Conservation (phyloP, 371 early-diverging fungal genomes). For the Synchytrium microbalum region DNA sequence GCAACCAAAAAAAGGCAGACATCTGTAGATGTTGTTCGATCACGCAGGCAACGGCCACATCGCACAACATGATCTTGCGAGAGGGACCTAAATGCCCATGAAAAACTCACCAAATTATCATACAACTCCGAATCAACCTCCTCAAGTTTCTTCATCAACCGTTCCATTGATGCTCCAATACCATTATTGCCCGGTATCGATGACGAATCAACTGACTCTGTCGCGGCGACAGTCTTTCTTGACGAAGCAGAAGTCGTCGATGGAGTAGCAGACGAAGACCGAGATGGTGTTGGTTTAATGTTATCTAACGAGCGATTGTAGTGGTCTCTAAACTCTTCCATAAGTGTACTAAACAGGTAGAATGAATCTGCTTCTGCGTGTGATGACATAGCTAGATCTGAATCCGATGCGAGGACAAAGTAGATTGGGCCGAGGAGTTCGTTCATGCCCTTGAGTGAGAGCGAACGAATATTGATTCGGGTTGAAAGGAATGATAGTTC, state of each 20-base stretch:
- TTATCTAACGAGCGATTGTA: slow-evolving; percentile 61
- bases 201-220: slow-evolving; percentile 11
- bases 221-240: slow-evolving; percentile 2
- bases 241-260: neutral
- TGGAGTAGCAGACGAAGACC: slow-evolving; percentile 2
- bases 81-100: too few relatives aligned
- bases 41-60: too few relatives aligned
- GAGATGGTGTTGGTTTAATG: slow-evolving; percentile 10
- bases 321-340: slow-evolving; percentile 70
- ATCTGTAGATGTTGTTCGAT: neutral
- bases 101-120: slow-evolving; percentile 40
- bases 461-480: neutral
- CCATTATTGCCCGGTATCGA: slow-evolving; percentile 19
- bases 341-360: slow-evolving; percentile 62
- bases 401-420: slow-evolving; percentile 62
- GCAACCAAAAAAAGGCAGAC: too few relatives aligned
- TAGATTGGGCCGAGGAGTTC: slow-evolving; percentile 78
- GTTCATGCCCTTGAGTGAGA: slow-evolving; percentile 91
- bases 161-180: slow-evolving; percentile 30
- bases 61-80: too few relatives aligned
- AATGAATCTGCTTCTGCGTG: slow-evolving; percentile 85
- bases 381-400: slow-evolving; percentile 34
- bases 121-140: slow-evolving; percentile 55
- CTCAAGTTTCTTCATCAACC: slow-evolving; percentile 50
- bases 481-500: neutral